Conservation (phyloP, 306 rosid genomes). For the Casuarina glauca region DNA sequence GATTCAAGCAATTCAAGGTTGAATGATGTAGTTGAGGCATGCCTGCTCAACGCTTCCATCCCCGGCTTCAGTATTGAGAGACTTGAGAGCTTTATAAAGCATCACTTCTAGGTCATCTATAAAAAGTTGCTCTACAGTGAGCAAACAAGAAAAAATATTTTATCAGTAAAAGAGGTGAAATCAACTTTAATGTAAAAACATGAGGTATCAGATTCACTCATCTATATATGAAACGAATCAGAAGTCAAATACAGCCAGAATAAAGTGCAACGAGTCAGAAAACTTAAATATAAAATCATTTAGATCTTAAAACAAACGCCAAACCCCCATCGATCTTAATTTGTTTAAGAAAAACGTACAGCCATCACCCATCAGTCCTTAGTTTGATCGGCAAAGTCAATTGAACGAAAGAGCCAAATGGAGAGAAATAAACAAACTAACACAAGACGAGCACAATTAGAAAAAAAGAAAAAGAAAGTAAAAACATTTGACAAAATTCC, state of each 20-base stretch:
- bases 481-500: background rate
- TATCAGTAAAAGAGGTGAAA: background rate
- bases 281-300: background rate
- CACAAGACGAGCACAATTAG: background rate
- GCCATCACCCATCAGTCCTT: background rate
- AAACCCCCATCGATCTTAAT: background rate
- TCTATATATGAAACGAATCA: background rate
- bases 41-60: conserved; percentile 84
- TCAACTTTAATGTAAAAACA: background rate
- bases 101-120: conserved; percentile 68
- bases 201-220: background rate
- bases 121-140: conserved; percentile 52
- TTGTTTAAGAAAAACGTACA: background rate
- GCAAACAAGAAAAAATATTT: background rate
- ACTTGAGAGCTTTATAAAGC: conserved; percentile 48
- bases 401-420: background rate
- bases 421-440: background rate
- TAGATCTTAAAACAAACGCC: background rate
- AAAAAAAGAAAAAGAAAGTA: background rate
- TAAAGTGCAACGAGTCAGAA: background rate
- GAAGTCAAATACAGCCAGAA: background rate
- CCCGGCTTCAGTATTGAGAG: conserved; percentile 51
- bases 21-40: background rate
- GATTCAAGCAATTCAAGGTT: background rate
- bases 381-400: background rate